Conservation (phyloP, 2,329 filamentous ascomycete genomes). For the Botrytis byssoidea region DNA sequence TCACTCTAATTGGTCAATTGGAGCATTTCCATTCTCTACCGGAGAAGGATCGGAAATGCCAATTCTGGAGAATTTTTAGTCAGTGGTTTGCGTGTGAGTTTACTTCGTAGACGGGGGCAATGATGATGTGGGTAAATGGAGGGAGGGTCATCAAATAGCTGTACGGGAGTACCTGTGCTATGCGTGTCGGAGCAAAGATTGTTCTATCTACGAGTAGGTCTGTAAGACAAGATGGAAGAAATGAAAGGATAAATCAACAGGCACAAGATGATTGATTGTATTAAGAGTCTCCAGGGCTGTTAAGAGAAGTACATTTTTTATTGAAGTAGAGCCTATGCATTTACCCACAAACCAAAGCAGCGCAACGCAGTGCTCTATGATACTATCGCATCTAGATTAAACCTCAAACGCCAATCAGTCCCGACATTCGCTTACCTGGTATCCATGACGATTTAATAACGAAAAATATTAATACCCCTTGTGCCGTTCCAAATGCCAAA, state of each 20-base stretch:
- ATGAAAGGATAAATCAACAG: neutral
- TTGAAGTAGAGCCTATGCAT: neutral
- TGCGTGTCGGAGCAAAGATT: neutral
- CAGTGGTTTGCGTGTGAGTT: neutral
- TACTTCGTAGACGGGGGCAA: neutral
- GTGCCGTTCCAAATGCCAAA: neutral
- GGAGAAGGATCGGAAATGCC: constrained; percentile 10
- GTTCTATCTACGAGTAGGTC: too few species aligned
- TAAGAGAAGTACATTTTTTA: neutral
- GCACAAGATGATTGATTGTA: too few species aligned
- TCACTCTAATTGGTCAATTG: neutral
- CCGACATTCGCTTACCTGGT: constrained; percentile 5
- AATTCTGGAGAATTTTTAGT: neutral
- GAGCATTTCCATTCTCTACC: neutral
- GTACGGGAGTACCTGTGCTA: neutral
- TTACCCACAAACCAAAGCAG: neutral
- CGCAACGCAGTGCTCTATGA: constrained; percentile 8
- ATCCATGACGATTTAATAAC: constrained; percentile 7
- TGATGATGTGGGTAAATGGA: neutral
- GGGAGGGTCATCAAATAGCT: neutral
- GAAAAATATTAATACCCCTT: neutral
- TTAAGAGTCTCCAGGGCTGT: neutral
- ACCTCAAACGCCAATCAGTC: constrained; percentile 15
- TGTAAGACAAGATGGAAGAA: neutral
- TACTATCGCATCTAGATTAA: constrained; percentile 14